Evolutionary conservation across 169 alveolate species (phyloP).

Genomic region (Plasmodium cynomolgi): DNA sequence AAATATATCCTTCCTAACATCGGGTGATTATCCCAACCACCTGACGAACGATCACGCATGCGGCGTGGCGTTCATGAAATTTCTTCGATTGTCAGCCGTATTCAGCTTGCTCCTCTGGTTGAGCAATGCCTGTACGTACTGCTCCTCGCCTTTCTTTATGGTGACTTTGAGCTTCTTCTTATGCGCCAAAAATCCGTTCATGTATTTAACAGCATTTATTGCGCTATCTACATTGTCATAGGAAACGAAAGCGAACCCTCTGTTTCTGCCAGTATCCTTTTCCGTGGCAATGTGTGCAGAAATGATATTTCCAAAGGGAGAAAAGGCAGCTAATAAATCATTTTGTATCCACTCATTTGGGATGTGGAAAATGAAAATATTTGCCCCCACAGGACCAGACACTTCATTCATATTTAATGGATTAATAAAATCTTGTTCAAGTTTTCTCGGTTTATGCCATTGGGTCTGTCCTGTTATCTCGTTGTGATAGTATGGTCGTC

Average conservation of each 20-base stretch:
- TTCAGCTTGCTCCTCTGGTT: slow-evolving; percentile 47
- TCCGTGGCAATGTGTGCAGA: slow-evolving; percentile 93
- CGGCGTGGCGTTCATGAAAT: slow-evolving; percentile 16
- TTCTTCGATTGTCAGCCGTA: slow-evolving; percentile 25
- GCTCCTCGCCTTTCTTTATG: slow-evolving; percentile 91
- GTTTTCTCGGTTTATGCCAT: slow-evolving; percentile 93
- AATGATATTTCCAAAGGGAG: slow-evolving; percentile 90
- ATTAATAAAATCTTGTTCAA: slow-evolving; percentile 76
- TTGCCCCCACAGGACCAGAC: slow-evolving; percentile 93
- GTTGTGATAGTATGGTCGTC: slow-evolving; percentile 88
- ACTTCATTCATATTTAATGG: slow-evolving; percentile 64
- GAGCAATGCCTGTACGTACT: slow-evolving; percentile 49
- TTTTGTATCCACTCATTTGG: slow-evolving; percentile 93
- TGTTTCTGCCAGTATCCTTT: slow-evolving; percentile 90
- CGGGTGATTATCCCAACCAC: not conserved
- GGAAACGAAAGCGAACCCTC: slow-evolving; percentile 94
- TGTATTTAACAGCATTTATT: slow-evolving; percentile 90
- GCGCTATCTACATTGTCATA: slow-evolving; percentile 91
- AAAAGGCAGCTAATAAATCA: slow-evolving; percentile 88
- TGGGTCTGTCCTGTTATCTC: slow-evolving; percentile 89
- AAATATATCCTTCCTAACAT: not conserved
- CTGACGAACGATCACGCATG: not conserved
- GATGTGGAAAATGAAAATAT: slow-evolving; percentile 92
- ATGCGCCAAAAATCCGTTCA: slow-evolving; percentile 91
- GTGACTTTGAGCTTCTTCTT: slow-evolving; percentile 90